Evolutionary conservation across 257 asterid species (phyloP).

Genomic region (Ballota nigra): DNA sequence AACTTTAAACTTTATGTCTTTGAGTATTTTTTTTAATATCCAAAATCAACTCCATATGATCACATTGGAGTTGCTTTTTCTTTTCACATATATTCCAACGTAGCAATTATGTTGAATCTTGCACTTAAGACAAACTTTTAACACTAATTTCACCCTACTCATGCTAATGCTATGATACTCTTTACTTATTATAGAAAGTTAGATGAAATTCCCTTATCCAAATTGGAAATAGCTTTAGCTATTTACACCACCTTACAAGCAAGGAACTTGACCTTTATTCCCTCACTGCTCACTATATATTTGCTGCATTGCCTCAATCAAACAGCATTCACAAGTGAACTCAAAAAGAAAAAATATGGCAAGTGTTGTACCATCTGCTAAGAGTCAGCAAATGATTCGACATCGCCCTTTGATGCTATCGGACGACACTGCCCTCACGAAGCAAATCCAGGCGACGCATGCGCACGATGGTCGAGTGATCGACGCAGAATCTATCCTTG

Average conservation of each 20-base stretch:
- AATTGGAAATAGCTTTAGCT: conserved; percentile 33
- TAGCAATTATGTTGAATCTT: too few relatives aligned
- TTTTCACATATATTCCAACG: neutral
- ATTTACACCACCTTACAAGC: conserved; percentile 57
- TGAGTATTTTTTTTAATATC: neutral
- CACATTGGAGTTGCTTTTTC: neutral
- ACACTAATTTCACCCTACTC: neutral
- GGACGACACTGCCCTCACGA: conserved; percentile 48
- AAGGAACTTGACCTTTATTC: conserved; percentile 68
- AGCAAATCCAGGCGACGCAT: conserved; percentile 67
- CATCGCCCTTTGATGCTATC: conserved; percentile 42
- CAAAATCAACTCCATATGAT: neutral
- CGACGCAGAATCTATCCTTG: conserved; percentile 49
- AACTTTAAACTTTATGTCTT: too few relatives aligned
- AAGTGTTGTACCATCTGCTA: conserved; percentile 30
- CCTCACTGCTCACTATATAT: conserved; percentile 48
- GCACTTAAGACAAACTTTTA: neutral
- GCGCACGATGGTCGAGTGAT: conserved; percentile 44
- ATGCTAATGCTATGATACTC: neutral
- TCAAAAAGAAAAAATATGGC: conserved; percentile 26
- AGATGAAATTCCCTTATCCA: conserved; percentile 41
- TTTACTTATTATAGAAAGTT: neutral
- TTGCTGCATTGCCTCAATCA: conserved; percentile 15
- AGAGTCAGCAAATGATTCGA: conserved; percentile 26
- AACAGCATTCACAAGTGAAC: neutral